These are phyloP conservation scores for Syzygium jambos DNA, from an alignment of 345 rosid genomes.

Conservation along the genomic window DNA sequence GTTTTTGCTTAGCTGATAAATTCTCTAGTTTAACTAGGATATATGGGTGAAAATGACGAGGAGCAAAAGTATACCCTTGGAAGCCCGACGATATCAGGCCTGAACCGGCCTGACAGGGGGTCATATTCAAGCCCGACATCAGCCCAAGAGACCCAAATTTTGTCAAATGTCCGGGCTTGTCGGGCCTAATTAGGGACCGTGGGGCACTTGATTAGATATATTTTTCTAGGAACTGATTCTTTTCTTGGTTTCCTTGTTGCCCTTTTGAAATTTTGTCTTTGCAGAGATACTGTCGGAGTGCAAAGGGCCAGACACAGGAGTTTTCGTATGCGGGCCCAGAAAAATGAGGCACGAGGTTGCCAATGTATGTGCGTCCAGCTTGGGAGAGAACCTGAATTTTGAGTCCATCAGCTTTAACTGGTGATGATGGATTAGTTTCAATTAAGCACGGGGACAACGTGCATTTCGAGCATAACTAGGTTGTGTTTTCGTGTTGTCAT, in stretches of 20 bases:
- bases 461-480: not conserved
- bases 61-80: too few relatives aligned
- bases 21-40: not conserved
- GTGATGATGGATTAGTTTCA: constrained; percentile 11
- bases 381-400: constrained; percentile 38
- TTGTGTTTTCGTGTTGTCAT: not conserved
- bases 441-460: not conserved
- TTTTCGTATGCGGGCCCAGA: constrained; percentile 42
- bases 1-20: not conserved
- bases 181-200: not conserved
- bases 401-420: constrained; percentile 59
- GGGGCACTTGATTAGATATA: not conserved
- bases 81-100: not conserved
- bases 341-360: constrained; percentile 52
- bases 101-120: not conserved
- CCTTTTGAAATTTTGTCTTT: not conserved
- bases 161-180: not conserved
- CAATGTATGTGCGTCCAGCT: constrained; percentile 33
- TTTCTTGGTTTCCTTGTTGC: not conserved
- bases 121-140: not conserved
- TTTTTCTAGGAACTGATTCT: not conserved
- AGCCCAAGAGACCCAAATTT: not conserved
- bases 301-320: constrained; percentile 14
- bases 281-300: constrained; percentile 30
- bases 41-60: not conserved